Evolutionary conservation across 495 filamentous ascomycete genomes (phyloP).

Genomic region (Penicillium manginii): DNA sequence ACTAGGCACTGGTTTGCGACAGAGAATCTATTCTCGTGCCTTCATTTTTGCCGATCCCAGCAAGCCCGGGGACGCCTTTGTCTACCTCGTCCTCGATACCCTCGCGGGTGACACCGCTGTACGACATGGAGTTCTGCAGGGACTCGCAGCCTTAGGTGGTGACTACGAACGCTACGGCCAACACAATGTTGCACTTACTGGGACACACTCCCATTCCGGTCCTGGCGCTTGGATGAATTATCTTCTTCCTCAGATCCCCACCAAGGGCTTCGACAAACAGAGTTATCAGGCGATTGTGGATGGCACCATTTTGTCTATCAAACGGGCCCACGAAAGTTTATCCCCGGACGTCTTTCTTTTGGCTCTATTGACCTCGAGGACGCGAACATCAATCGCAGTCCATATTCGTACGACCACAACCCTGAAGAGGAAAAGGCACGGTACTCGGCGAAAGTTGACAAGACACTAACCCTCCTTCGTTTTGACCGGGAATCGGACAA

Average conservation of each 20-base stretch:
- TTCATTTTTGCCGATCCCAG: constrained; percentile 81
- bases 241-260: constrained; percentile 90
- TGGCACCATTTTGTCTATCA: constrained; percentile 79
- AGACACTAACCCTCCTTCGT: constrained; percentile 79
- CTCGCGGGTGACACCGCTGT: constrained; percentile 91
- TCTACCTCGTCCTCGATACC: constrained; percentile 88
- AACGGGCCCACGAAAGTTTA: constrained; percentile 77
- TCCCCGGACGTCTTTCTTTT: constrained; percentile 71
- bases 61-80: constrained; percentile 71
- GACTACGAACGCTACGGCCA: constrained; percentile 77
- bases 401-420: constrained; percentile 90
- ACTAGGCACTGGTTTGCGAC: constrained; percentile 83
- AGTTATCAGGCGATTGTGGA: constrained; percentile 91
- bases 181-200: constrained; percentile 86
- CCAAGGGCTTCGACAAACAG: constrained; percentile 84
- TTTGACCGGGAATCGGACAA: constrained; percentile 75
- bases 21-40: constrained; percentile 85
- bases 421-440: constrained; percentile 73
- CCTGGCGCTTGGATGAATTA: constrained; percentile 97
- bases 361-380: constrained; percentile 75
- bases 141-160: constrained; percentile 64
- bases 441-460: constrained; percentile 82
- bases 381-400: constrained; percentile 88
- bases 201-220: constrained; percentile 92
- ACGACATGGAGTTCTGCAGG: constrained; percentile 80